Base-by-base conservation (phyloP, 768 basidiomycete genomes). In the Mycena haematopus region DNA sequence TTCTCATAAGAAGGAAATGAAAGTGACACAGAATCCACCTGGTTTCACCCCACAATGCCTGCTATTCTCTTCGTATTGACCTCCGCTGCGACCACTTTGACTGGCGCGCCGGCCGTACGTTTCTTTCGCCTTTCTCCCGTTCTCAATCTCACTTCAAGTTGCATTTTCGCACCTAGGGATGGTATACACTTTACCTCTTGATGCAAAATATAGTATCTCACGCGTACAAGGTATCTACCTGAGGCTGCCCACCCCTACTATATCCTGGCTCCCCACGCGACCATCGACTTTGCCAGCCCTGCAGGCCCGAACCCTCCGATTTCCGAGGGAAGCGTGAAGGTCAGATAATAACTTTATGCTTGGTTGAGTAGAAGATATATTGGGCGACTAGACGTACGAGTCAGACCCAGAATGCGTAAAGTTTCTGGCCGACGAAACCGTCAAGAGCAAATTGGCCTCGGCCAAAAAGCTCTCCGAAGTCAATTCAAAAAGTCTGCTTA, bases 51-150 rank as follows among this genome's bases (percentile, higher is more conserved):
- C 24, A 69, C 58, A 38, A 81, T 80, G 78, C 75, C 78, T 66
- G 72, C 80, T 61, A 74, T 92, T 38, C 86, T 92, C 67, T 89
- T 93, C 73, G 86, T 93, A n/a, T 83, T 87, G 71, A 90, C 90
- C 35, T 92, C 90, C 49, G 82, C 79, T 62, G 73, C 84, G 71
- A 85, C 82, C 72, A 82, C 82, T 24, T 77, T 89, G 21, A 80
- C 77, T 17, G 86, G 83, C 22, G 67, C 55, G 0, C 74, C 72
- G 19, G 87, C 83, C 13, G 87, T 87, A 71, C 0, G 45, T 69
- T 80, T 61, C 15, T 15, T 49, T 29, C 25, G 14, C 42, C 19
- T 6, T 42, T 42, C 17, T 36, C 36, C 13, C 2, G 11, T 13
- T 6, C 36, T 36, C 36, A 36, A 7, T 31, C 29, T 31, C 29